Percentiles rank a stretch among this genome's conserved stretches.
Evolutionary conservation across 176 grass and related monocot species (phyloP).

Genomic region (Musa acuminata): DNA sequence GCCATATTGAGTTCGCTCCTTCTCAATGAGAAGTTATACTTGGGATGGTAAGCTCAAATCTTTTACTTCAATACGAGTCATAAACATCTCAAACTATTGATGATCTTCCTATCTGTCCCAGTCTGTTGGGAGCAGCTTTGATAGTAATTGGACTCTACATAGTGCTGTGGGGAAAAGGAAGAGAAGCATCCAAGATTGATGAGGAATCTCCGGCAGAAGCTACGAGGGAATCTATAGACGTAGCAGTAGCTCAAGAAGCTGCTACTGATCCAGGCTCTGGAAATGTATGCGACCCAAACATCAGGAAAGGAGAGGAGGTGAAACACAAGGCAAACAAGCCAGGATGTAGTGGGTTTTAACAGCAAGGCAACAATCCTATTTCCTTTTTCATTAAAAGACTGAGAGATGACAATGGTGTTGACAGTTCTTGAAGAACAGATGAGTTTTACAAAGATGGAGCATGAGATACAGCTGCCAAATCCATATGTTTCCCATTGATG

Average conservation of each 20-base stretch:
- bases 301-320: background rate
- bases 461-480: no score
- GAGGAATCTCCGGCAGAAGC: conserved; percentile 15
- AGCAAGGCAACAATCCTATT: no score
- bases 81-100: background rate
- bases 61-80: background rate
- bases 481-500: no score
- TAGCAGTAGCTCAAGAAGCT: background rate
- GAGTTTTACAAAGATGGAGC: no score
- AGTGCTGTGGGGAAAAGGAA: conserved; percentile 75
- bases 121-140: conserved; percentile 46
- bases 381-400: no score
- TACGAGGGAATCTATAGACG: background rate
- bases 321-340: background rate
- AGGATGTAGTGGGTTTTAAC: no score
- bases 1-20: conserved; percentile 61
- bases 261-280: background rate
- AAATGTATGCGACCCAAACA: background rate
- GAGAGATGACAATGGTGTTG: no score
- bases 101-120: background rate
- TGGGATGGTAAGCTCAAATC: conserved; percentile 34
- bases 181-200: conserved; percentile 24
- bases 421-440: no score
- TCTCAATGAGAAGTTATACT: conserved; percentile 57
- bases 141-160: conserved; percentile 63